These are phyloP conservation scores for Apiotrichum sp. DNA, from an alignment of 1,284 basidiomycete species.

Conservation along the genomic window DNA sequence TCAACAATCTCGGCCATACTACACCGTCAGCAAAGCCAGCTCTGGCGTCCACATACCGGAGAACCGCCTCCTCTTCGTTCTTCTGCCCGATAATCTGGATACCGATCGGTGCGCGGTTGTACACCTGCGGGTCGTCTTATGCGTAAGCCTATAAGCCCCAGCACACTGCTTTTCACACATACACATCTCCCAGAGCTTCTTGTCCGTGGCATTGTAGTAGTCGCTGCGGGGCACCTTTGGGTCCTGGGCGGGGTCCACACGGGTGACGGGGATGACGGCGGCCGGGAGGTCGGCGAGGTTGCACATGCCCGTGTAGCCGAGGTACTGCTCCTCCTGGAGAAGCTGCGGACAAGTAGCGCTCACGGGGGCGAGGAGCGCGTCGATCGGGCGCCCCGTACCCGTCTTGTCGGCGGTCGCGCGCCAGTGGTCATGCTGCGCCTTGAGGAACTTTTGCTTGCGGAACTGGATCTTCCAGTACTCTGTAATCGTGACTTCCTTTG, in stretches of 20 bases:
- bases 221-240: slow-evolving; percentile 21
- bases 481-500: slow-evolving; percentile 7
- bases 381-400: slow-evolving; percentile 11
- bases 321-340: slow-evolving; percentile 50
- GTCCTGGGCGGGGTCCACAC: slow-evolving; percentile 54
- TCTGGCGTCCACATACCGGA: background rate
- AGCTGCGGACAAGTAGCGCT: slow-evolving; percentile 48
- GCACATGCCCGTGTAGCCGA: slow-evolving; percentile 18
- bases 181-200: slow-evolving; percentile 54
- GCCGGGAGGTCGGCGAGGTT: slow-evolving; percentile 55
- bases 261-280: slow-evolving; percentile 57
- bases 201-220: slow-evolving; percentile 53
- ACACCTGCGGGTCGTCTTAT: slow-evolving; percentile 56
- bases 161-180: slow-evolving; percentile 24
- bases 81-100: slow-evolving; percentile 62
- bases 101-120: slow-evolving; percentile 56
- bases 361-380: slow-evolving; percentile 13
- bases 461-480: slow-evolving; percentile 13
- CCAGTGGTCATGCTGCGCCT: slow-evolving; percentile 21
- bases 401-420: slow-evolving; percentile 2
- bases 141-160: background rate
- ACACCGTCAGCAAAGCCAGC: too few species aligned
- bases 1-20: slow-evolving; percentile 9
- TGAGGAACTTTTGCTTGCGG: slow-evolving; percentile 9
- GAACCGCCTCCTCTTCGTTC: slow-evolving; percentile 60